Base-by-base conservation (phyloP, 2,329 filamentous ascomycete genomes). In the Cytospora piceicola region DNA sequence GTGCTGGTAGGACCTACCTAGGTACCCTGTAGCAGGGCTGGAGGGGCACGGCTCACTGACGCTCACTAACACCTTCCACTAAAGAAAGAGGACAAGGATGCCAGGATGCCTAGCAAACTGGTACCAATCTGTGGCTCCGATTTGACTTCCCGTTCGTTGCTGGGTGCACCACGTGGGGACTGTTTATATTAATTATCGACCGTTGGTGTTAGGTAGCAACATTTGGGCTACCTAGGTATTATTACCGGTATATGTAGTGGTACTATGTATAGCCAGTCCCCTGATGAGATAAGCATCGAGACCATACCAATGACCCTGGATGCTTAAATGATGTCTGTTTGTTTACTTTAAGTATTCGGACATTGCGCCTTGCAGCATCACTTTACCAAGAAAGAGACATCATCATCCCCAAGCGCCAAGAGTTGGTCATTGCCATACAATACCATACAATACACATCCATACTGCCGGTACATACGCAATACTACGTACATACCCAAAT, bases 141-240 rank as follows among this genome's bases (percentile, higher is more conserved):
- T 4, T 14, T 49, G 8, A 3, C 46, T 24, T 49, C 46, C 32
- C 55, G 32, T 42, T 42, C 39, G 39, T 58, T 58, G 57, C 57
- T 58, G 57, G 57, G 57, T 46, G 36, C 24, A 46, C 39, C 39
- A 32, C 17, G 30, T 58, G 36, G 36, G 42, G 57, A 49, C 46
- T 49, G 46, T 49, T 49, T 49, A 49, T n/a, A 46, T 46, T 36
- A 15, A 36, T 15, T 17, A 42, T 42, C 4, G 27, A 15, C 34
- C 34, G 55, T 39, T 39, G 34, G 34, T 36, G 12, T 36, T 36
- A 36, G 34, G 34, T 30, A 20, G 20, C 55, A 58, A 17, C 12
- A 27, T 42, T 24, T 42, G 17, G n/a, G 53, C 17, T 42, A 42
- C 36, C 36, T 4, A 7, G 5, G 3, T 11, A 15, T 39, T 15